Conservation (phyloP, 306 rosid genomes). For the Lathyrus sativus region DNA sequence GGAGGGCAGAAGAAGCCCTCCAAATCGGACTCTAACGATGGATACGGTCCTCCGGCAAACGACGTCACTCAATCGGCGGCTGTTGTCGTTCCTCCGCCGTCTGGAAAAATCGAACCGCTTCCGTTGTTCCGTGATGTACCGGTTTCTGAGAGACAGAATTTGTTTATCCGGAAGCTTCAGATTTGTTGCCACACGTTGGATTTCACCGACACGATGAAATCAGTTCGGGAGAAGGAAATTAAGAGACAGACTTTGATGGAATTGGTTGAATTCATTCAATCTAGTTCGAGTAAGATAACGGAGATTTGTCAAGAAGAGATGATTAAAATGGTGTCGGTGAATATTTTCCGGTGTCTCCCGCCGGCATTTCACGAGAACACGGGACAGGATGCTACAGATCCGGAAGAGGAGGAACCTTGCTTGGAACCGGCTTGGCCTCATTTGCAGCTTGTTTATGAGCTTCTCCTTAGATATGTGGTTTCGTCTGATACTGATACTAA, state of each 20-base stretch:
- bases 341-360: constrained; percentile 88
- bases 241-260: constrained; percentile 84
- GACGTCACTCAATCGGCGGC: constrained; percentile 38
- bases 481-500: constrained; percentile 96
- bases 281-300: constrained; percentile 82
- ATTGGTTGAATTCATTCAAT: constrained; percentile 84
- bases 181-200: constrained; percentile 73
- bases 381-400: constrained; percentile 72
- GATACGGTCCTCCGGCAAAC: constrained; percentile 47
- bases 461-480: constrained; percentile 87
- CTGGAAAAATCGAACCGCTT: constrained; percentile 67
- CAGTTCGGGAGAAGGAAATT: constrained; percentile 83
- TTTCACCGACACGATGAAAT: constrained; percentile 73
- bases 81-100: constrained; percentile 47
- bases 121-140: constrained; percentile 71
- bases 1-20: constrained; percentile 88
- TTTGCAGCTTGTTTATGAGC: constrained; percentile 91
- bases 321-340: constrained; percentile 80
- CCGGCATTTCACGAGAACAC: constrained; percentile 87
- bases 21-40: constrained; percentile 70
- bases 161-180: constrained; percentile 75
- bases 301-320: constrained; percentile 92
- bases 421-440: constrained; percentile 91
- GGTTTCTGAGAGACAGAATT: constrained; percentile 64
- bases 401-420: constrained; percentile 87